phyloP scores from a whole-genome alignment of 2,329 filamentous ascomycete genomes.

The Diaporthe sp. region DNA sequence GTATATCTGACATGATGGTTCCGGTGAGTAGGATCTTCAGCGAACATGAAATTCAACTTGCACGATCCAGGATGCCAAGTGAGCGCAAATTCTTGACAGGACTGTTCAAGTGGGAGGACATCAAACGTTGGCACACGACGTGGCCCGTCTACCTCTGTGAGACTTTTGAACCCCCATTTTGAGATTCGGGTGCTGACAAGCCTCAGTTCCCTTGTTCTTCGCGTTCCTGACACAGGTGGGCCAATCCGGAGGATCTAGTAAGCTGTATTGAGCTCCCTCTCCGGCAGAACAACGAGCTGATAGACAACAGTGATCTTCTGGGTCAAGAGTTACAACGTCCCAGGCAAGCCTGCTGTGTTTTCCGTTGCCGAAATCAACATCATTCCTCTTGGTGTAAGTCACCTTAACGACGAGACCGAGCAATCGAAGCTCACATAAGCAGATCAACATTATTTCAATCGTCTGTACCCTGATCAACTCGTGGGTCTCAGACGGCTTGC shows the following conservation, averaged over 20 bases:
- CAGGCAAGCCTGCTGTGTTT: not conserved
- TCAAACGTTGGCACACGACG: slow-evolving; percentile 47
- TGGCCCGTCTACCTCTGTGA: slow-evolving; percentile 46
- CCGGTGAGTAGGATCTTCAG: not conserved
- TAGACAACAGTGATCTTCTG: slow-evolving; percentile 12
- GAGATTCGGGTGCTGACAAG: not conserved
- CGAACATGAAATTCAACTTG: slow-evolving; percentile 1
- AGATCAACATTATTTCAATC: slow-evolving; percentile 6
- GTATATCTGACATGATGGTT: not conserved
- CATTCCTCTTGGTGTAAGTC: slow-evolving; percentile 14
- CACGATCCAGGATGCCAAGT: slow-evolving; percentile 27
- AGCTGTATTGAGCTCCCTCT: not conserved
- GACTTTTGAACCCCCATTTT: rapidly evolving
- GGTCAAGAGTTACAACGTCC: slow-evolving; percentile 15
- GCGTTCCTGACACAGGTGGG: not conserved
- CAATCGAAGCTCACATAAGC: not conserved
- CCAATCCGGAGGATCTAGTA: slow-evolving; percentile 5
- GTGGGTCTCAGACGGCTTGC: slow-evolving; percentile 42
- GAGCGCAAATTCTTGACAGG: slow-evolving; percentile 44
- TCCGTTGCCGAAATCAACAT: slow-evolving; percentile 14
- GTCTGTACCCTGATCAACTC: slow-evolving; percentile 13
- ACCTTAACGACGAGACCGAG: rapidly evolving
- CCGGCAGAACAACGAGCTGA: not conserved
- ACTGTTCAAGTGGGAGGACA: slow-evolving; percentile 47
- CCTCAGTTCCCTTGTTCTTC: not conserved